Evolutionary conservation across 1,284 basidiomycete genomes (phyloP), one percentile per base, ranked within the genome.

Genomic region (Ganoderma lucidum): DNA sequence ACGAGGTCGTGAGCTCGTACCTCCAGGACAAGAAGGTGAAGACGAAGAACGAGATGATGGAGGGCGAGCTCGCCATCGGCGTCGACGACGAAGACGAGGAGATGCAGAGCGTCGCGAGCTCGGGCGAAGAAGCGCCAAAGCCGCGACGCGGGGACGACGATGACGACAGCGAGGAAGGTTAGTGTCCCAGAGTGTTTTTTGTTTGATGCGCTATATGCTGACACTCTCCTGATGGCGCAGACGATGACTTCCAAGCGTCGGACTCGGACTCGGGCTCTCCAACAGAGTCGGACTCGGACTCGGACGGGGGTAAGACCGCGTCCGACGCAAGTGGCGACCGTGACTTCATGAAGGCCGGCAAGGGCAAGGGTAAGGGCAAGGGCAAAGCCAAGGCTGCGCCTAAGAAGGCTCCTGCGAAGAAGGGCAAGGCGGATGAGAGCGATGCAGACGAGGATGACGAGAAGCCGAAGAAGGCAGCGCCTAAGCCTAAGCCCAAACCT

Each of bases 1-100:
- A 97, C 75, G 93, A 95, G 70, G 87, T 90, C 8, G 93, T 96
- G 58, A 95, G 96, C 76, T 85, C 87, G 35, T 98, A 95, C 82
- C 84, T 99, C 73, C 90, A 91, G 75, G 91, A 93, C 63, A 97
- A 98, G 86, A 97, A 97, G 81, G 89, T 99, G 73, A 89, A 92
- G 75, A 89, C 98, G 71, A 98, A 99, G 89, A 98, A 97, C 81
- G 96, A 98, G 88, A 96, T 98, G 88, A 93, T 96, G 69, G 97
- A 98, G 77, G 92, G 91, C 23, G 93, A 94, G 78, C 83, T 91
- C 74, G 83, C 93, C 70, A 91, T 91, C 35, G 92, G 87, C 37
- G 90, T 83, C 35, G 92, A 87, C 19, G 92, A 95, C 67, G 95
- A 95, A 55, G 95, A 96, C 74, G 92, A 93, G 45, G 92, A 94